Evolutionary conservation across 2,329 filamentous ascomycete species (phyloP).

Genomic region (Hypoxylon sp.): DNA sequence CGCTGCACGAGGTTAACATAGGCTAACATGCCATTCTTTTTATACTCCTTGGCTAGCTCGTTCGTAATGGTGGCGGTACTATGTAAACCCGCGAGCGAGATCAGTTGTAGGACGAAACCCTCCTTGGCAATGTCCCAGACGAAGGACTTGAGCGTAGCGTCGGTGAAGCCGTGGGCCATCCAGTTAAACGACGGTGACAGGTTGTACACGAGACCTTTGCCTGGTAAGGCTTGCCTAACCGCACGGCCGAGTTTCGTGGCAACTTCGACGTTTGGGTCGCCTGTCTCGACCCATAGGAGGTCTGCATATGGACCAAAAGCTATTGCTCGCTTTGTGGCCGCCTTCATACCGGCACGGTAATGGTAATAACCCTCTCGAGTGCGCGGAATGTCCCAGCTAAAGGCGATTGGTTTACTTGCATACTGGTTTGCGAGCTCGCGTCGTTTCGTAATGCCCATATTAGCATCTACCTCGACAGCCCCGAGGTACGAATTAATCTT

Average conservation of each 20-base stretch:
- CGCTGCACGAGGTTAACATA: conserved; percentile 96
- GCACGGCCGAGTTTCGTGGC: conserved; percentile 81
- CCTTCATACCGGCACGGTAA: conserved; percentile 84
- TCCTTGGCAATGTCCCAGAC: conserved; percentile 96
- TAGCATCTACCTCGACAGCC: conserved; percentile 73
- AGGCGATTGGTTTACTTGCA: conserved; percentile 78
- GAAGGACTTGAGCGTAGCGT: conserved; percentile 87
- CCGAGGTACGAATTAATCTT: conserved; percentile 77
- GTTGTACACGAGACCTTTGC: conserved; percentile 96
- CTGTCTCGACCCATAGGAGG: conserved; percentile 97
- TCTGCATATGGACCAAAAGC: conserved; percentile 94
- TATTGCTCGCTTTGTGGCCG: conserved; percentile 92
- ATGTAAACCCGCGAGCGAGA: conserved; percentile 76
- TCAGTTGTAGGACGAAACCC: conserved; percentile 80
- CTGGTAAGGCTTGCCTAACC: conserved; percentile 78
- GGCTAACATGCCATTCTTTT: conserved; percentile 93
- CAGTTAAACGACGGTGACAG: conserved; percentile 98
- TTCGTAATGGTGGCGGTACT: conserved; percentile 75
- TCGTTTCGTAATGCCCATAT: conserved; percentile 84
- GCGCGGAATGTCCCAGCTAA: conserved; percentile 91
- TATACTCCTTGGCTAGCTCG: conserved; percentile 86
- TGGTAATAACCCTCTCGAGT: conserved; percentile 96
- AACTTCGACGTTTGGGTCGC: conserved; percentile 85
- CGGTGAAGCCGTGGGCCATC: conserved; percentile 93
- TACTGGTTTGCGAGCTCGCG: conserved; percentile 78